Base-by-base conservation (phyloP, 305 asterid genomes). In the Rubia peregrina region DNA sequence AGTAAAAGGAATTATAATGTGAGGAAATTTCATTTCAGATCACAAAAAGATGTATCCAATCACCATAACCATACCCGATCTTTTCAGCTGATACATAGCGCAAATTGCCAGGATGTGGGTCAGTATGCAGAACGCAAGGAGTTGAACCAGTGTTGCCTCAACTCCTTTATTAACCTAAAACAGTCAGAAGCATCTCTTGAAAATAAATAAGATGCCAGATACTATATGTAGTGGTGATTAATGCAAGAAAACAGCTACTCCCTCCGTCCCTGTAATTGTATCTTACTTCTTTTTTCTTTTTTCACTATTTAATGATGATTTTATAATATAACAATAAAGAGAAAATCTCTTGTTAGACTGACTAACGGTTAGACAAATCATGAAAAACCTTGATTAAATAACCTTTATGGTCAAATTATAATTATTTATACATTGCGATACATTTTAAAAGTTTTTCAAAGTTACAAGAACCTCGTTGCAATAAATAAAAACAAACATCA, bases 41-140 rank as follows among this genome's bases (percentile, higher is more conserved):
- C 14, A 56, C 26, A 40, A 6, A 75, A 55, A 46, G 59, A 60
- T 40, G 73, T 41, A 55, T 64, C 6, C 67, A 66, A 71, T 68
- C 74, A 61, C 60, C 69, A 9, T 87, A 94, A 55, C 55, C 71
- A 9, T 87, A 94, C 98, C 99, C 99, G 71, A 94, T 81, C 79
- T 85, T 87, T 77, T 92, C 94, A 43, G 95, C 80, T 68, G 93
- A 67, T 60, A 82, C 73, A 73, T 88, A 89, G 46, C 96, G 90
- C 80, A 94, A 67, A 80, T 94, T 94, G 80, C 99, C 99, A 68
- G 97, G 96, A 80, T 94, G 99, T 42, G 99, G 97, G 79, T 94
- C 99, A 72, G 96, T 97, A 80, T 94, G 99, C 86, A 94, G 75
- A 69, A 89, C 68, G 71, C 99, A 66, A 94, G 94, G 79, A 94